A percentile compares a stretch with the other conserved stretches of the same genome.
Conservation (phyloP, 345 rosid species). For the Citrus inodora region DNA sequence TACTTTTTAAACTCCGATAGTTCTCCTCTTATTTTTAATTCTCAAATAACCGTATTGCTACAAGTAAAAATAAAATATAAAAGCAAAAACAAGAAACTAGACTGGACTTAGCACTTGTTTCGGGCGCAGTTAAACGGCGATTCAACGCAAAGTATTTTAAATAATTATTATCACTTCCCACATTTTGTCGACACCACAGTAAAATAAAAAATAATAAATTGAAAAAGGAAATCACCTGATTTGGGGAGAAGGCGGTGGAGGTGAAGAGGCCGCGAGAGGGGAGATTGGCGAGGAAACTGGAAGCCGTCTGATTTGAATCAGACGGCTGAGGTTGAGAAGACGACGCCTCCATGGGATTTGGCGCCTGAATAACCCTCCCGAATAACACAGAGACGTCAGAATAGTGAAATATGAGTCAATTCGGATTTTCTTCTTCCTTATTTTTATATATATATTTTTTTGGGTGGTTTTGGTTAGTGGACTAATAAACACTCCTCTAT, state of each 20-base stretch:
- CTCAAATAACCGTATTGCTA: not conserved
- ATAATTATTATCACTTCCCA: too few species aligned
- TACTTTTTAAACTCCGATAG: not conserved
- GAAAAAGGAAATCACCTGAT: slow-evolving; percentile 43
- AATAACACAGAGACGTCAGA: not conserved
- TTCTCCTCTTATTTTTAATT: not conserved
- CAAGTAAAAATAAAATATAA: not conserved
- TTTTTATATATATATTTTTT: not conserved
- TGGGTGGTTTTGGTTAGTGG: not conserved
- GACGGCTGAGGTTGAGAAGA: slow-evolving; percentile 35
- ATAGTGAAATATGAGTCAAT: not conserved
- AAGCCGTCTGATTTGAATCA: slow-evolving; percentile 37
- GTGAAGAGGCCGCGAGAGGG: slow-evolving; percentile 84
- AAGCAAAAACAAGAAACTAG: not conserved
- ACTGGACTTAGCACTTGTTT: not conserved
- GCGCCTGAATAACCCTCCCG: slow-evolving; percentile 35
- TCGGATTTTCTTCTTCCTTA: not conserved
- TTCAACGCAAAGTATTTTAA: not conserved
- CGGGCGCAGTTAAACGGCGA: not conserved
- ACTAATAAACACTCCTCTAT: not conserved
- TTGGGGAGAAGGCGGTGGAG: slow-evolving; percentile 65
- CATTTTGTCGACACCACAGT: not conserved
- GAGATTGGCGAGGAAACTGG: slow-evolving; percentile 66
- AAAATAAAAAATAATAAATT: not conserved
- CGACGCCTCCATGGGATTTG: slow-evolving; percentile 52